Conservation (phyloP, 306 rosid genomes). For the Glycine tomentella region DNA sequence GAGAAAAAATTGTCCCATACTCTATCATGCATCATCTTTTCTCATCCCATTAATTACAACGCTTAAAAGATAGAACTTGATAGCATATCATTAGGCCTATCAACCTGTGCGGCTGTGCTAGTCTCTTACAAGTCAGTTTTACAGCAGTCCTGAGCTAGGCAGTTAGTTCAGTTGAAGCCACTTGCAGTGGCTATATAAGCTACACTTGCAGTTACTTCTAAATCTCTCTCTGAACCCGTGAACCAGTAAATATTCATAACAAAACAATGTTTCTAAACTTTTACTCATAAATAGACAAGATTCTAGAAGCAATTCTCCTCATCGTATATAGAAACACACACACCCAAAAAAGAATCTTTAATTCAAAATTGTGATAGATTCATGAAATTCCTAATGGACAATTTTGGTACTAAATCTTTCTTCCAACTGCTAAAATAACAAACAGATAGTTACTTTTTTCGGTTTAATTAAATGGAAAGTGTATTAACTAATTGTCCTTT, state of each 20-base stretch:
- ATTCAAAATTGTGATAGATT: slow-evolving; percentile 1
- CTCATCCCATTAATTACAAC: slow-evolving; percentile 29
- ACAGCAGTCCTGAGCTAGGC: background rate
- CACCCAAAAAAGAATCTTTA: background rate
- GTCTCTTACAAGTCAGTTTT: background rate
- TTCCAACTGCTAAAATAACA: slow-evolving; percentile 25
- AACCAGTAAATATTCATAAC: background rate
- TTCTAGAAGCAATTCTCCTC: slow-evolving; percentile 26
- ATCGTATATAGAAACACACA: background rate
- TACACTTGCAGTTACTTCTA: background rate
- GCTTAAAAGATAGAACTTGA: slow-evolving; percentile 17
- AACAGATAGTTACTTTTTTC: background rate
- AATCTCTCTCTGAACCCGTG: background rate
- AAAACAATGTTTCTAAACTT: background rate
- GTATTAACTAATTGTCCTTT: slow-evolving; percentile 6
- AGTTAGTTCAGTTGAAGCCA: background rate
- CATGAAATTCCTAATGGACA: slow-evolving; percentile 16
- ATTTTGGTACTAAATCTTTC: slow-evolving; percentile 13
- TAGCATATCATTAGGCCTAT: background rate
- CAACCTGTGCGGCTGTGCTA: no score
- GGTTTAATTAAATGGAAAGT: background rate
- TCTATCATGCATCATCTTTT: background rate
- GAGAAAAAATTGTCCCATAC: slow-evolving; percentile 32
- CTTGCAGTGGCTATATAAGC: background rate
- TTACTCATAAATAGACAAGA: background rate